Conservation (phyloP, 306 rosid genomes). For the Inga laurina region DNA sequence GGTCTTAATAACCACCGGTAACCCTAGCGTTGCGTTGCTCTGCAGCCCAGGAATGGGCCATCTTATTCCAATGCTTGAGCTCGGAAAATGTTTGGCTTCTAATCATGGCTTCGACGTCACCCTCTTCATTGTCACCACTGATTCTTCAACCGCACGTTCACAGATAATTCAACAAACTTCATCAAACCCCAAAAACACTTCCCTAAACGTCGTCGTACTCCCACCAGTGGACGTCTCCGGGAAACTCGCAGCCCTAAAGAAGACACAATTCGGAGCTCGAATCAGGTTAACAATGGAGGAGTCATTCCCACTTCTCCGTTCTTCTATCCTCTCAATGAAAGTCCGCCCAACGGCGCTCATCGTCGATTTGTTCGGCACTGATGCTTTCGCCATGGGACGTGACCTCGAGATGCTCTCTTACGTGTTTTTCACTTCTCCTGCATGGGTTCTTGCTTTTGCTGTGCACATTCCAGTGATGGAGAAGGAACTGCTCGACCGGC, state of each 20-base stretch:
- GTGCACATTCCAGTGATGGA: background rate
- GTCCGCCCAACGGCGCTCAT: conserved; percentile 23
- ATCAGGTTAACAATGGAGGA: background rate
- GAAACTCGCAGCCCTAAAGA: background rate
- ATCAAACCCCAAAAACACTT: background rate
- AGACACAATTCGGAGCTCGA: background rate
- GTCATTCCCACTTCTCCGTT: background rate
- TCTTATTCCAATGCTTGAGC: conserved; percentile 8
- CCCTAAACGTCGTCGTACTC: background rate
- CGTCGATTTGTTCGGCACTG: conserved; percentile 42
- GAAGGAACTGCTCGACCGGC: background rate
- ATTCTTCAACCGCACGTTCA: background rate
- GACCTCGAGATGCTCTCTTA: conserved; percentile 36
- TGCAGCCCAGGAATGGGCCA: conserved; percentile 9
- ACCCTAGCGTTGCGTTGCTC: background rate
- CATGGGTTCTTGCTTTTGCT: background rate
- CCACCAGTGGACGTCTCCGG: background rate
- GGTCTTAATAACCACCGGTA: background rate
- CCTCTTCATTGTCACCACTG: background rate
- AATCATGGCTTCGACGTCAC: conserved; percentile 5
- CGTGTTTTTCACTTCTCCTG: background rate
- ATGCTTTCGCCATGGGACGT: conserved; percentile 27
- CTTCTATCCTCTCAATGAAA: background rate
- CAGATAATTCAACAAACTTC: conserved; percentile 5
- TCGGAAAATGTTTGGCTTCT: background rate